Percentiles rank a stretch among this genome's conserved stretches.
Conservation (phyloP, 352 stramenopile genomes). For the Phytophthora kernoviae region DNA sequence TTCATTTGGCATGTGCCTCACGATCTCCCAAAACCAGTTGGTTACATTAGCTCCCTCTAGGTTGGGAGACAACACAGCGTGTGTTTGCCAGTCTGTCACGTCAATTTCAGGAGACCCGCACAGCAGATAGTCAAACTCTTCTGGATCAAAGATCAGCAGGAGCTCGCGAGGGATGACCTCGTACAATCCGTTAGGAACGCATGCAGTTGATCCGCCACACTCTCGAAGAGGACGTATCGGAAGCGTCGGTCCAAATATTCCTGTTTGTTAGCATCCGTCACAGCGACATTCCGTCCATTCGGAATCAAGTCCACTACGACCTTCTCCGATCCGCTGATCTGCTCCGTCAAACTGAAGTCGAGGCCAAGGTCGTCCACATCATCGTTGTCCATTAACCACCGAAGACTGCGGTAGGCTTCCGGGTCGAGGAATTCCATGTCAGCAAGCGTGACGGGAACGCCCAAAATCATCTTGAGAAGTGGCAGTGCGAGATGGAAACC, state of each 20-base stretch:
- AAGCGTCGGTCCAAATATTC: conserved; percentile 93
- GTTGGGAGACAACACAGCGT: conserved; percentile 78
- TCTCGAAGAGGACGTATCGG: conserved; percentile 62
- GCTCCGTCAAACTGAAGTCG: conserved; percentile 61
- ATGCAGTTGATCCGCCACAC: conserved; percentile 57
- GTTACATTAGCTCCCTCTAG: conserved; percentile 39
- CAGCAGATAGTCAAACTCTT: conserved; percentile 97
- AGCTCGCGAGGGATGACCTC: conserved; percentile 95
- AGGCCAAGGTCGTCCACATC: conserved; percentile 59
- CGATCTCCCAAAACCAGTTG: conserved; percentile 97
- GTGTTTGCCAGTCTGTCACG: conserved; percentile 94
- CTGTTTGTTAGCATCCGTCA: conserved; percentile 95
- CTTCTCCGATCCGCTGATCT: conserved; percentile 32
- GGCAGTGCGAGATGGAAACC: conserved; percentile 93
- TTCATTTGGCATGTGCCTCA: conserved; percentile 88
- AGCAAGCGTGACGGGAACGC: conserved; percentile 92
- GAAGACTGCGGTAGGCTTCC: conserved; percentile 54
- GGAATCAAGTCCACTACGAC: conserved; percentile 55
- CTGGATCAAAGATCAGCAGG: conserved; percentile 96
- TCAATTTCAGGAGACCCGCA: conserved; percentile 96
- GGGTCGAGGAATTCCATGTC: conserved; percentile 89
- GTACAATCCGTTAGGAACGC: conserved; percentile 93
- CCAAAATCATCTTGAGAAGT: conserved; percentile 98
- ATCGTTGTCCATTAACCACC: conserved; percentile 61
- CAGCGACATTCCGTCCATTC: conserved; percentile 63